Percentiles rank a stretch among this genome's conserved stretches.
Evolutionary conservation across 164 flowering plant genomes (phyloP).

Genomic region (Protea cynaroides): DNA sequence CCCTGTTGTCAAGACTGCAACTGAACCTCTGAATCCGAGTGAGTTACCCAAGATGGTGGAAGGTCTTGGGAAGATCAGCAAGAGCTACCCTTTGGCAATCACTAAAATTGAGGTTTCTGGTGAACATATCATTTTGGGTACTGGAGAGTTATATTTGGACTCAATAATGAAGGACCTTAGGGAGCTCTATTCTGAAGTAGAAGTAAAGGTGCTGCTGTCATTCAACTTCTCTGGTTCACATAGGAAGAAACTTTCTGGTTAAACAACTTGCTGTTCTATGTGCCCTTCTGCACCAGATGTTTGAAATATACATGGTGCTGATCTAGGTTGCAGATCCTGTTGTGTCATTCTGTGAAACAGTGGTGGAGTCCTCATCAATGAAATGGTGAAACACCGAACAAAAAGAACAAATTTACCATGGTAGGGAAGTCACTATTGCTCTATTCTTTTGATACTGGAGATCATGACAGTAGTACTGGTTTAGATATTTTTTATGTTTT

Average conservation of each 20-base stretch:
- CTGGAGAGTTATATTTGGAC: constrained; percentile 95
- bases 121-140: constrained; percentile 95
- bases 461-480: not conserved
- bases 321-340: constrained; percentile 98
- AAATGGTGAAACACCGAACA: constrained; percentile 99
- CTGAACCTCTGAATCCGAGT: constrained; percentile 97
- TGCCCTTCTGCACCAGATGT: not conserved
- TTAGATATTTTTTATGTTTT: too few relatives aligned
- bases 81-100: constrained; percentile 94
- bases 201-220: constrained; percentile 65
- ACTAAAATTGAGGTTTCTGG: constrained; percentile 99
- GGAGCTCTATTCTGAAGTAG: constrained; percentile 98
- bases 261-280: not conserved
- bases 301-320: not conserved
- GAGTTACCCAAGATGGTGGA: constrained; percentile 99
- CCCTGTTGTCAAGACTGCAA: constrained; percentile 94
- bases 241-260: not conserved
- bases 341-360: constrained; percentile 98
- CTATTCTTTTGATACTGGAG: not conserved
- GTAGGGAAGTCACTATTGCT: constrained; percentile 29
- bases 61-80: constrained; percentile 96
- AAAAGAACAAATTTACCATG: constrained; percentile 96
- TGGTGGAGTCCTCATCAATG: constrained; percentile 97
- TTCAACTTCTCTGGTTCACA: not conserved
- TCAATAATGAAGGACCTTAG: constrained; percentile 98